phyloP scores from a whole-genome alignment of 2,329 filamentous ascomycete genomes.

The Penicillium sp. region DNA sequence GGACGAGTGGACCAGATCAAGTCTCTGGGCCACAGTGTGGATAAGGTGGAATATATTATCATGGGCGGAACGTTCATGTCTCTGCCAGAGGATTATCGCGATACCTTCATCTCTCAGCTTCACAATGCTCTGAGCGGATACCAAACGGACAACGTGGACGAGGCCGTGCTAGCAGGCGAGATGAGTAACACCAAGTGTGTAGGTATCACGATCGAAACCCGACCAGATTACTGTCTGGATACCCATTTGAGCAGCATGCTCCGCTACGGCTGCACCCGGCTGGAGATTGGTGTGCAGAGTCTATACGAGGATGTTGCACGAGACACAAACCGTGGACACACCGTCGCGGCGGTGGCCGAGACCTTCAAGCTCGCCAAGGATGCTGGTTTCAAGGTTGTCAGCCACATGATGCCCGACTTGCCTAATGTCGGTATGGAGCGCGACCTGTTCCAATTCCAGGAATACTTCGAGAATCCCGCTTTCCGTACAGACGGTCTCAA shows the following conservation, averaged over 20 bases:
- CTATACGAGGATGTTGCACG: slow-evolving; percentile 98
- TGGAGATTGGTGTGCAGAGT: slow-evolving; percentile 95
- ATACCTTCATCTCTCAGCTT: slow-evolving; percentile 91
- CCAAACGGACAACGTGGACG: slow-evolving; percentile 89
- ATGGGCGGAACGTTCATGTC: slow-evolving; percentile 99
- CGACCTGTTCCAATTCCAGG: slow-evolving; percentile 92
- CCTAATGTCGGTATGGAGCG: slow-evolving; percentile 99
- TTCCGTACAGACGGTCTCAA: slow-evolving; percentile 97
- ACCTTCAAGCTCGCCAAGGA: slow-evolving; percentile 98
- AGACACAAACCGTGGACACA: slow-evolving; percentile 96
- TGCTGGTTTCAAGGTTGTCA: slow-evolving; percentile 97
- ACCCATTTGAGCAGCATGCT: slow-evolving; percentile 96
- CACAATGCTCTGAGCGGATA: slow-evolving; percentile 98
- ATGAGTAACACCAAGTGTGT: slow-evolving; percentile 98
- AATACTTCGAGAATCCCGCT: slow-evolving; percentile 95
- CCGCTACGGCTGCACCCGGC: slow-evolving; percentile 91
- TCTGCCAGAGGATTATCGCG: slow-evolving; percentile 80
- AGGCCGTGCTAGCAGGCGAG: slow-evolving; percentile 90
- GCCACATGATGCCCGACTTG: slow-evolving; percentile 99
- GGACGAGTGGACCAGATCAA: slow-evolving; percentile 97
- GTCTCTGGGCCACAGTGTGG: slow-evolving; percentile 90
- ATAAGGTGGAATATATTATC: slow-evolving; percentile 99
- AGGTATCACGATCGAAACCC: slow-evolving; percentile 96
- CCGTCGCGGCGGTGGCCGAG: slow-evolving; percentile 90
- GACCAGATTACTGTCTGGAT: slow-evolving; percentile 94